Conservation (phyloP, 202 grass and related monocot genomes). For the Hordeum pubiflorum region DNA sequence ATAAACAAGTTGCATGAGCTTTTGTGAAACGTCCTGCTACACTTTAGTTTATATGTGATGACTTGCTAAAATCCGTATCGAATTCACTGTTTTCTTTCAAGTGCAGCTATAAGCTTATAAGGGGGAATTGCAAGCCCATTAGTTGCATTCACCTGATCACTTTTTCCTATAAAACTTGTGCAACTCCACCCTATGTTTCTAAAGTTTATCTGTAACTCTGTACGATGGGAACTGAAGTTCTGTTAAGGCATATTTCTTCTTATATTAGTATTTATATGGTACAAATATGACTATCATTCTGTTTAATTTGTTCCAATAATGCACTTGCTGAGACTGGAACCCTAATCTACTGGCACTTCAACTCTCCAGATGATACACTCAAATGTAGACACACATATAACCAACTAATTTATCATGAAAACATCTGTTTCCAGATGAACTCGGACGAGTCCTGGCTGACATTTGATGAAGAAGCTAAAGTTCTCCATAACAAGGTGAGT, state of each 20-base stretch:
- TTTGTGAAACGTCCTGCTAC: neutral
- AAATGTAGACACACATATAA: neutral
- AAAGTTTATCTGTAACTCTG: neutral
- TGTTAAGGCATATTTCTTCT: neutral
- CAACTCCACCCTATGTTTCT: neutral
- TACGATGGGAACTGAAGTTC: conserved; percentile 7
- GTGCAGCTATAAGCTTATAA: neutral
- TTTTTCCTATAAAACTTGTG: neutral
- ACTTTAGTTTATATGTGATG: neutral
- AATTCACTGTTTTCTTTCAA: neutral
- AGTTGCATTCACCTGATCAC: neutral
- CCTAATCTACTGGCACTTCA: neutral
- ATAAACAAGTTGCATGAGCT: neutral
- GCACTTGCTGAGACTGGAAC: neutral
- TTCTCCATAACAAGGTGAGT: conserved; percentile 87
- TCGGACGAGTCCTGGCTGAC: conserved; percentile 73
- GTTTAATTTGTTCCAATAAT: neutral
- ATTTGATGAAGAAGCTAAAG: conserved; percentile 74
- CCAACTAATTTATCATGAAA: neutral
- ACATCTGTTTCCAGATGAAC: conserved; percentile 44
- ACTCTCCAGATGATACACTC: neutral
- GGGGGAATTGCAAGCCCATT: neutral
- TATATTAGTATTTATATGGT: neutral
- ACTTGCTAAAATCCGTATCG: neutral
- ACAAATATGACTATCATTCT: neutral